phyloP scores from a whole-genome alignment of 495 filamentous ascomycete species.

The Penicillium goetzii region DNA sequence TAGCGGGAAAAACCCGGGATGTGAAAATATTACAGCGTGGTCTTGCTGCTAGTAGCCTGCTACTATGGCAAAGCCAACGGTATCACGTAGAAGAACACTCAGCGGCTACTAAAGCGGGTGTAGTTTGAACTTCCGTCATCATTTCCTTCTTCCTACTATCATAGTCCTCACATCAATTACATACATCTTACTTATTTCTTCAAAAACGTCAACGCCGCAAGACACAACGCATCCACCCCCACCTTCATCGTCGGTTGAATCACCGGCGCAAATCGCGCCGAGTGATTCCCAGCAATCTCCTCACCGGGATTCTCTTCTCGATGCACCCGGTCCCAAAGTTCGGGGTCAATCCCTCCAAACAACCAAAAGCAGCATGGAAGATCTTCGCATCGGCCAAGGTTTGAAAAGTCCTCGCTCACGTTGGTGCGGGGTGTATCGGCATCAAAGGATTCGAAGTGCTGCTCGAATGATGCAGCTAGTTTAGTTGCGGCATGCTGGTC shows the following conservation, averaged over 20 bases:
- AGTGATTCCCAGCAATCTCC: constrained; percentile 59
- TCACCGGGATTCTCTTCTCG: constrained; percentile 21
- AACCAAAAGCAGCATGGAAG: constrained; percentile 53
- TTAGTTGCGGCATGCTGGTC: constrained; percentile 32
- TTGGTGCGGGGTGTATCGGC: constrained; percentile 38
- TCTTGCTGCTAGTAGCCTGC: too few species aligned
- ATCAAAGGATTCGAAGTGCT: constrained; percentile 50
- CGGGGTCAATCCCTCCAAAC: constrained; percentile 47
- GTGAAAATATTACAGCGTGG: too few species aligned
- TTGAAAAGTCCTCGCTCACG: constrained; percentile 53
- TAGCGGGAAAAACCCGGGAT: too few species aligned
- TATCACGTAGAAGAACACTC: too few species aligned
- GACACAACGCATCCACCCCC: constrained; percentile 59
- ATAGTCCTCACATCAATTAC: not conserved
- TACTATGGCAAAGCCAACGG: too few species aligned
- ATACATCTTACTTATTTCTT: constrained; percentile 19
- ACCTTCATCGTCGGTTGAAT: constrained; percentile 64
- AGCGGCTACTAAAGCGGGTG: too few species aligned
- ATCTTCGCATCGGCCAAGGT: constrained; percentile 40
- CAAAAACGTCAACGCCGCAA: constrained; percentile 57
- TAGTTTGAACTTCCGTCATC: too few species aligned
- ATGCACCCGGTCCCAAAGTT: constrained; percentile 48
- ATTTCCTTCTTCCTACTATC: not conserved
- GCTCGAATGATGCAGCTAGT: constrained; percentile 40
- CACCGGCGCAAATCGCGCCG: constrained; percentile 61